Evolutionary conservation across 2,329 filamentous ascomycete genomes (phyloP).

Genomic region (Talaromyces verruculosus): DNA sequence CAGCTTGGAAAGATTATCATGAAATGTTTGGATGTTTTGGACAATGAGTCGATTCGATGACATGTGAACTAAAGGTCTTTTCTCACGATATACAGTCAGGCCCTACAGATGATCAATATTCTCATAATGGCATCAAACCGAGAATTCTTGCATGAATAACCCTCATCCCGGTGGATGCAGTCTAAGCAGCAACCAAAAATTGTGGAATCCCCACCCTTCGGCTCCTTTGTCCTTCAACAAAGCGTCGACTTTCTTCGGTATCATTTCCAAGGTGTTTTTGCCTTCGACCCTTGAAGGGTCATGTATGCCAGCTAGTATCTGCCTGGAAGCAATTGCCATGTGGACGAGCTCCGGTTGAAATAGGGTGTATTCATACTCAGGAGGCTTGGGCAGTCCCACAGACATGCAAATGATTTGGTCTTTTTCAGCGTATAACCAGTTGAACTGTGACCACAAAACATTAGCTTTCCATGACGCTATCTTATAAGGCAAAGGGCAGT

Average conservation of each 20-base stretch:
- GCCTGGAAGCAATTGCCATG: neutral
- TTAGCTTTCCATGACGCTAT: neutral
- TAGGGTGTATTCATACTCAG: neutral
- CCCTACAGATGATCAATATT: neutral
- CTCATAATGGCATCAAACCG: neutral
- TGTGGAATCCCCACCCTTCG: neutral
- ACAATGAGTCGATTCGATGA: neutral
- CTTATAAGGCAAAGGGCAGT: neutral
- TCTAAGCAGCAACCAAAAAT: neutral
- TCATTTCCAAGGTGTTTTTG: neutral
- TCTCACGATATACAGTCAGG: neutral
- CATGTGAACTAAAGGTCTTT: neutral
- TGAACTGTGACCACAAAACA: neutral
- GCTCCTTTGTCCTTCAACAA: neutral
- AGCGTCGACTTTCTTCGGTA: slow-evolving; percentile 1
- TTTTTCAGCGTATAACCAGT: neutral
- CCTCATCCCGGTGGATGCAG: neutral
- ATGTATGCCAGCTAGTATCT: neutral
- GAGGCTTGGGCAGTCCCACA: neutral
- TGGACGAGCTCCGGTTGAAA: neutral
- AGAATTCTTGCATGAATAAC: neutral
- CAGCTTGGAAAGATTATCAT: slow-evolving; percentile 36
- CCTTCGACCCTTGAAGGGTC: neutral
- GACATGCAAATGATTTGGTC: neutral
- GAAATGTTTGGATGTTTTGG: slow-evolving; percentile 33